Base-by-base conservation (phyloP, 1,139 yeast species). In the Tardiomyces blankii region DNA sequence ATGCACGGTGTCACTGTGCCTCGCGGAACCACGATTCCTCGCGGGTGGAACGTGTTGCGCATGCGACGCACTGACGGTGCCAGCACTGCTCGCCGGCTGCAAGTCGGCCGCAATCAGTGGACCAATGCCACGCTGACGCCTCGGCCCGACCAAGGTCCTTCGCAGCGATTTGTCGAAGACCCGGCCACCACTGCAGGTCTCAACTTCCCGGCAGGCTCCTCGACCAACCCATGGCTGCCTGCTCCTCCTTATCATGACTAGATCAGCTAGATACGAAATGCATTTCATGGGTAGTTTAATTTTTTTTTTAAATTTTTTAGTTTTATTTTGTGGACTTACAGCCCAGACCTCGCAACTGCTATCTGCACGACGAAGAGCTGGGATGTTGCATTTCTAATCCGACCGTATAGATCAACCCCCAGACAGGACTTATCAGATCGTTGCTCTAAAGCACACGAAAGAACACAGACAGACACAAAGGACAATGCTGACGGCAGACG, bases 401-500 rank as follows among this genome's bases (percentile, higher is more conserved):
- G 7, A 21, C 25, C n/a, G n/a, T n/a, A n/a, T n/a, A n/a, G n/a
- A n/a, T n/a, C n/a, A n/a, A n/a, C n/a, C n/a, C n/a, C n/a, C n/a
- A n/a, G n/a, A n/a, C n/a, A n/a, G n/a, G n/a, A n/a, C n/a, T 21
- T 21, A 21, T 21, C 25, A 21, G 25, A 21, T 4, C 25, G 4
- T 7, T 5, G 25, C 4, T 21, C 25, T 21, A 21, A 21, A 21
- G 25, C 7, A 21, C 4, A 21, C 25, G 7, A 21, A n/a, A n/a
- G n/a, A n/a, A n/a, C n/a, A n/a, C n/a, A n/a, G n/a, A n/a, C n/a
- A n/a, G n/a, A n/a, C n/a, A n/a, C n/a, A n/a, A n/a, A n/a, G n/a
- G n/a, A 7, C 35, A 14, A 30, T 30, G 35, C 35, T 30, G 25
- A 44, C 43, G 23, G 44, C 50, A 4, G 47, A 49, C 21, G 50